A percentile compares a stretch with the other conserved stretches of the same genome.
Conservation (phyloP, 371 early-diverging fungal genomes). For the Mortierella sp. region DNA sequence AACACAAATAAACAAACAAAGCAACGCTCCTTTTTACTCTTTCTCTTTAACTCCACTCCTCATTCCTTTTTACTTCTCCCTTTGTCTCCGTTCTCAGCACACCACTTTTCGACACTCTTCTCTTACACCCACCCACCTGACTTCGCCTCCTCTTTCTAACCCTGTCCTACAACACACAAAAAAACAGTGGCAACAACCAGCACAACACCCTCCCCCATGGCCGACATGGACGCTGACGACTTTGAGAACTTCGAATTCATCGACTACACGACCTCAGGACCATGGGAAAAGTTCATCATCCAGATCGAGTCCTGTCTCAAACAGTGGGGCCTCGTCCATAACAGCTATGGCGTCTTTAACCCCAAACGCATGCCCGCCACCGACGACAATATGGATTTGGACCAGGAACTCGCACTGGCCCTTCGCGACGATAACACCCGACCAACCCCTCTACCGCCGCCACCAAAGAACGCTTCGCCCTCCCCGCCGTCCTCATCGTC, state of each 20-base stretch:
- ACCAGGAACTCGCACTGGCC: slow-evolving; percentile 47
- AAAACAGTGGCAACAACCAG: not conserved
- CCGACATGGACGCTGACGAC: slow-evolving; percentile 31
- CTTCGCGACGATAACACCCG: slow-evolving; percentile 47
- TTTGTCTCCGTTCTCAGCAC: not conserved
- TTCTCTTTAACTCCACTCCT: not conserved
- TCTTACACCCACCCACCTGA: not conserved
- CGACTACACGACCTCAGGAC: slow-evolving; percentile 55
- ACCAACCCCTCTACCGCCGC: not conserved
- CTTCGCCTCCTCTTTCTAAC: not conserved
- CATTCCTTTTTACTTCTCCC: not conserved
- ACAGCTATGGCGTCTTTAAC: slow-evolving; percentile 39
- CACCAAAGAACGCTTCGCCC: slow-evolving; percentile 7
- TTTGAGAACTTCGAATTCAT: slow-evolving; percentile 59
- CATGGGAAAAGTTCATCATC: slow-evolving; percentile 58
- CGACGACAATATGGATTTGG: slow-evolving; percentile 18
- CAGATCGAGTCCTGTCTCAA: slow-evolving; percentile 49
- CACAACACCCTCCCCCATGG: not conserved
- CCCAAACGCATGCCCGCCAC: slow-evolving; percentile 47
- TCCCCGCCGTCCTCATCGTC: not conserved
- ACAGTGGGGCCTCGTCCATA: slow-evolving; percentile 41
- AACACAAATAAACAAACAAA: not conserved
- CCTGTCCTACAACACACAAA: not conserved
- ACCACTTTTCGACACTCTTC: not conserved
- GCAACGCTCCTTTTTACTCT: too few relatives aligned